Conservation (phyloP, 2,329 filamentous ascomycete genomes). For the Erysiphe pulchra region DNA sequence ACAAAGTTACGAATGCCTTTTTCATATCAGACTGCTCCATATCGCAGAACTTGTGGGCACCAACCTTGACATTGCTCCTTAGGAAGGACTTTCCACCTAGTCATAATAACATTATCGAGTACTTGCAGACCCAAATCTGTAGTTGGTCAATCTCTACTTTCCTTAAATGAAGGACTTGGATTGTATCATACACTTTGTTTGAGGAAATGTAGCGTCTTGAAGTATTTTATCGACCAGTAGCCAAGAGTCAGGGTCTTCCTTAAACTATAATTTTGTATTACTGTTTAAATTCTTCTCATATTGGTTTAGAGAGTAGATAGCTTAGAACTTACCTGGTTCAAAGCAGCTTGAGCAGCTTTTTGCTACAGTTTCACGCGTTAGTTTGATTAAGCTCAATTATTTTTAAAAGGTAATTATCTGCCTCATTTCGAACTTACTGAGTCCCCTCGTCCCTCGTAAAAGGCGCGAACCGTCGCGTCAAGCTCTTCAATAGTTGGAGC, state of each 20-base stretch:
- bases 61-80: constrained; percentile 84
- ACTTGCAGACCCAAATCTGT: constrained; percentile 83
- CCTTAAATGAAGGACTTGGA: background rate
- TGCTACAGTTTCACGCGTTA: constrained; percentile 34
- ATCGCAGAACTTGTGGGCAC: background rate
- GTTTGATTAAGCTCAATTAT: constrained; percentile 6
- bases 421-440: constrained; percentile 32
- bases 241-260: constrained; percentile 97
- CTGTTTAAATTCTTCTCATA: background rate
- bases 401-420: background rate
- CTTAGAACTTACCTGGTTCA: constrained; percentile 50
- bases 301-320: background rate
- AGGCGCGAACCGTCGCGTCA: constrained; percentile 84
- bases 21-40: constrained; percentile 6
- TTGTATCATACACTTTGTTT: constrained; percentile 65
- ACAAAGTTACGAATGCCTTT: constrained; percentile 95
- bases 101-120: constrained; percentile 94
- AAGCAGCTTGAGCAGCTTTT: constrained; percentile 79
- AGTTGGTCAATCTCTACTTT: constrained; percentile 6
- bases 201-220: constrained; percentile 71
- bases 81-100: constrained; percentile 92
- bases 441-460: constrained; percentile 91
- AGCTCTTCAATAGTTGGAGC: constrained; percentile 69
- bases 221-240: constrained; percentile 92
- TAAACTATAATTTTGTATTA: constrained; percentile 40